phyloP scores from a whole-genome alignment of 495 filamentous ascomycete genomes.

The Bombardia bombarda region DNA sequence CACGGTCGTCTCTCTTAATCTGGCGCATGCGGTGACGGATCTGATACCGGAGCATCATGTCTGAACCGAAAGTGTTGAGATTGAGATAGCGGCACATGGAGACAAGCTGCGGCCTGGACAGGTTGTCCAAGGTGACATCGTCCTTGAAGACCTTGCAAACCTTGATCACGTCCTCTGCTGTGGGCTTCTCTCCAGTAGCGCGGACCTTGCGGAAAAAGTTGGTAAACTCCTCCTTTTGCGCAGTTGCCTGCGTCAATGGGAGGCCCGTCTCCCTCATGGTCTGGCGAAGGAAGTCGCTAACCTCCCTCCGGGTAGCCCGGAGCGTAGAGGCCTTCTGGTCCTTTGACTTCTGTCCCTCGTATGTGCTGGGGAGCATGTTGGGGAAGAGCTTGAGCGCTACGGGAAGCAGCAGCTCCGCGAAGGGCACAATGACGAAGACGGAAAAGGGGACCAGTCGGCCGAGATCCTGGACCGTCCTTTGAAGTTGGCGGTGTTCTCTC shows the following conservation, averaged over 20 bases:
- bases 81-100: slow-evolving; percentile 99
- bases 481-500: slow-evolving; percentile 85
- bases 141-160: slow-evolving; percentile 99
- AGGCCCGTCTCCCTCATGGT: slow-evolving; percentile 90
- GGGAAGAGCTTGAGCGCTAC: slow-evolving; percentile 92
- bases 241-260: slow-evolving; percentile 74
- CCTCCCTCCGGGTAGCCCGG: slow-evolving; percentile 83
- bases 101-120: slow-evolving; percentile 91
- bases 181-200: slow-evolving; percentile 81
- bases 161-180: slow-evolving; percentile 87
- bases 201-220: slow-evolving; percentile 97
- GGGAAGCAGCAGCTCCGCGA: slow-evolving; percentile 91
- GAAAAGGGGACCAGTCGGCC: slow-evolving; percentile 92
- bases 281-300: slow-evolving; percentile 81
- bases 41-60: slow-evolving; percentile 95
- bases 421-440: slow-evolving; percentile 93
- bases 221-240: slow-evolving; percentile 91
- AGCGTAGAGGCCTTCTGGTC: slow-evolving; percentile 79
- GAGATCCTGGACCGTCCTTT: slow-evolving; percentile 88
- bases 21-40: slow-evolving; percentile 97
- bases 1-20: slow-evolving; percentile 95
- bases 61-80: slow-evolving; percentile 91
- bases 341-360: slow-evolving; percentile 83
- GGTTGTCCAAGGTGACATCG: slow-evolving; percentile 92
- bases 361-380: slow-evolving; percentile 93